Evolutionary conservation across 2,329 filamentous ascomycete species (phyloP), one percentile per base, ranked within the genome.

Genomic region (Talaromyces sp.): DNA sequence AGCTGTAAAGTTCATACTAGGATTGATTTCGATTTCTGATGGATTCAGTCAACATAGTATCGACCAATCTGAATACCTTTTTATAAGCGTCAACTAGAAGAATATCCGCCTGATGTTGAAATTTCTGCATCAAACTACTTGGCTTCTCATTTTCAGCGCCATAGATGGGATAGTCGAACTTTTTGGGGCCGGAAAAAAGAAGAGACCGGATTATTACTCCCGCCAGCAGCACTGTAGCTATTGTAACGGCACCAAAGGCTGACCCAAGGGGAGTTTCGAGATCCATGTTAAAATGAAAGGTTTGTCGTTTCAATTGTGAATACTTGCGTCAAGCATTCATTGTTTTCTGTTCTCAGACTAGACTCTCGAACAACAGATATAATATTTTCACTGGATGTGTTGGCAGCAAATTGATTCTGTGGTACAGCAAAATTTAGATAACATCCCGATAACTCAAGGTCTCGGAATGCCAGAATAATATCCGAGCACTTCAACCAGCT

Each of bases 71-170:
- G 2, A 19, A 9, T 58, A 58, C 54, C 54, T 58, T 41, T 17
- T 58, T 58, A 17, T 58, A 58, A 41, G 54, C 54, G 43, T 41
- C 54, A 31, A 17, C 54, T 27, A 58, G 19, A 41, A 58, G 10
- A 43, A 41, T 41, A 9, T 58, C 54, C 13, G 54, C 54, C 35
- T 58, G 35, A 43, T 58, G 54, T 39, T 58, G 54, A 10, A 58
- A 58, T 58, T 58, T 58, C 11, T 37, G 33, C 54, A 58, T 58
- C 54, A 58, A 22, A 27, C 33, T 41, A 43, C 54, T 43, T 8
- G 54, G 54, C 11, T 58, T 58, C 22, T 58, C 54, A 27, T 43
- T 37, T 41, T 58, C 35, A 13, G 19, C 35, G 37, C 54, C 54
- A 43, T 58, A 58, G 19, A 58, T 58, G 9, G 54, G 54, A 43